A percentile compares a stretch with the other conserved stretches of the same genome.
Evolutionary conservation across 768 basidiomycete species (phyloP).

Genomic region (Antrodiella citrinella): DNA sequence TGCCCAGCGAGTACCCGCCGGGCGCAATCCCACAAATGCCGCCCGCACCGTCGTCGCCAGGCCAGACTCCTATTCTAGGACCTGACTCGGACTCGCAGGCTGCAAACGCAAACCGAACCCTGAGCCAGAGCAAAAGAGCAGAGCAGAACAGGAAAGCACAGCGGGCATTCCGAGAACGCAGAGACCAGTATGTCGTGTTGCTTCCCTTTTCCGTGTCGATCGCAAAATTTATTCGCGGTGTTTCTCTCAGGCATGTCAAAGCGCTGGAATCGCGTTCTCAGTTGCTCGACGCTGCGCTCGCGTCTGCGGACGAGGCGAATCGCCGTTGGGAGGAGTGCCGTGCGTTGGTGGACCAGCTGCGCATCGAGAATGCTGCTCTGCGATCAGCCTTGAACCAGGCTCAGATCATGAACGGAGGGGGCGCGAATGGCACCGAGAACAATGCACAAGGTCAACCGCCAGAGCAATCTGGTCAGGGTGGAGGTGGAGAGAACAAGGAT

Average conservation of each 20-base stretch:
- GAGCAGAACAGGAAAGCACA: slow-evolving; percentile 95
- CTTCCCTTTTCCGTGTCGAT: slow-evolving; percentile 4
- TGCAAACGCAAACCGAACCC: slow-evolving; percentile 36
- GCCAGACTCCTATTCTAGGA: background rate
- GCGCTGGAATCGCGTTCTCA: slow-evolving; percentile 80
- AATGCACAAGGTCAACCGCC: too few relatives aligned
- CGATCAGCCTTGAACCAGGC: slow-evolving; percentile 47
- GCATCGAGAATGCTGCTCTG: slow-evolving; percentile 75
- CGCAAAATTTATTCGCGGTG: background rate
- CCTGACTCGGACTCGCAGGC: slow-evolving; percentile 11
- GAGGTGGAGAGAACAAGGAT: background rate
- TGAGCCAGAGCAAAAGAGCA: slow-evolving; percentile 80
- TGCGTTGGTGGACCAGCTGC: slow-evolving; percentile 80
- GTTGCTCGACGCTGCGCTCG: slow-evolving; percentile 77
- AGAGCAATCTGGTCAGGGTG: too few relatives aligned
- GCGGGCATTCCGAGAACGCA: slow-evolving; percentile 81
- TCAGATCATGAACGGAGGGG: slow-evolving; percentile 9
- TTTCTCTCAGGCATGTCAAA: slow-evolving; percentile 66
- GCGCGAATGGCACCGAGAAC: background rate
- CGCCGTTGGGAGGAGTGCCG: slow-evolving; percentile 87
- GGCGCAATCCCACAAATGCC: slow-evolving; percentile 35
- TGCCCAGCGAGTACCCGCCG: slow-evolving; percentile 44
- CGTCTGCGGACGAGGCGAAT: slow-evolving; percentile 83
- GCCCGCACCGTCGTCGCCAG: slow-evolving; percentile 17
- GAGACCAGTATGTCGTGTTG: slow-evolving; percentile 65